Evolutionary conservation across 805 yeast species (phyloP), one percentile per base, ranked within the genome.

Genomic region (Starmerella powellii): DNA sequence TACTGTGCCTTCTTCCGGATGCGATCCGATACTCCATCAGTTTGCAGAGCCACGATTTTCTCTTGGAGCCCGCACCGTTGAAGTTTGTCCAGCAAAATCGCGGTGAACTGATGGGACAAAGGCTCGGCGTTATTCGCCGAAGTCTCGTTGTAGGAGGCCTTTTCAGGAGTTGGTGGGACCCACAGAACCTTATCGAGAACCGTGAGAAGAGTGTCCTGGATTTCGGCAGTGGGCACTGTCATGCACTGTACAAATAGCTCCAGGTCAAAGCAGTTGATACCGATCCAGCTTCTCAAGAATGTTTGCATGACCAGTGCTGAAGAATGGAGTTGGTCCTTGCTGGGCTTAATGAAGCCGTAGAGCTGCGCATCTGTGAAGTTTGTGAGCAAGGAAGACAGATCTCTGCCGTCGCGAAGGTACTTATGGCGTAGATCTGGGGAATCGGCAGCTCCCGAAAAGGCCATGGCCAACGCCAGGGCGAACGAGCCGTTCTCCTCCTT

Each of bases 281-380:
- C 99, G 11, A 80, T 68, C 75, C 88, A 79, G 27, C 76, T 69
- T 47, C 83, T 80, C 37, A 88, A 60, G 19, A 83, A 62, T 3
- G 71, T 57, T 0, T 80, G 63, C 2, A 88, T 58, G 8, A 84
- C 65, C 33, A 72, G 67, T 0, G 86, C 73, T 12, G 75, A 64
- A 45, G 69, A 71, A 44, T 78, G 80, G 23, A 85, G 62, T 49
- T 69, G 73, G 30, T 74, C 78, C 23, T 66, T 60, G 44, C 69
- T 69, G 23, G 68, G 56, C 39, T 72, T 72, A 8, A 68, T 65
- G 16, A 63, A 39, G 4, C 41, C 35, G 19, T 49, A 44, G 13
- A 46, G 62, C 30, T 72, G 76, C 15, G 72, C 62, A 32, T 78
- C 86, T 13, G 91, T 76, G 52, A 82, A 80, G n/a, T 80, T 71